phyloP scores from a whole-genome alignment of 352 stramenopile genomes.

The Pythium folliculosum region DNA sequence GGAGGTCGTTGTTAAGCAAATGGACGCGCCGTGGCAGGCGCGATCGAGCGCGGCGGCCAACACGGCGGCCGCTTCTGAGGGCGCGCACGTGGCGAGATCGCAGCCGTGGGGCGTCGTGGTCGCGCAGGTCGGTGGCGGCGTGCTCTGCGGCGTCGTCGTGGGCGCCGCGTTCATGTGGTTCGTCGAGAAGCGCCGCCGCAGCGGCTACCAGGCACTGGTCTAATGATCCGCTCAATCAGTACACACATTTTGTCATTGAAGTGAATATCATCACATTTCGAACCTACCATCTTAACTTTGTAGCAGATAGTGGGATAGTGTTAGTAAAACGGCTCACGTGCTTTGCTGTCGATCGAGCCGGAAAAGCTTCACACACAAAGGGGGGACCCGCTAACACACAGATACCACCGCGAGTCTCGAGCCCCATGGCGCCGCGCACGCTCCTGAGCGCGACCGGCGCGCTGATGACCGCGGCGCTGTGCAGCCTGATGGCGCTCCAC shows the following conservation, averaged over 20 bases:
- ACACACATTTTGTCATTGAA: neutral
- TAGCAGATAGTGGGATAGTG: neutral
- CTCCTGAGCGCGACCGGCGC: conserved; percentile 15
- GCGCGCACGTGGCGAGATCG: neutral
- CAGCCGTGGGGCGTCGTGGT: conserved; percentile 7
- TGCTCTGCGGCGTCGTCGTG: conserved; percentile 22
- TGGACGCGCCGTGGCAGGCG: conserved; percentile 20
- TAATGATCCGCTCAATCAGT: conserved; percentile 5
- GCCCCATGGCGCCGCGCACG: conserved; percentile 14
- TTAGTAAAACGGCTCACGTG: neutral
- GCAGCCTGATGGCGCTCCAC: conserved; percentile 27
- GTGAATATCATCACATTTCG: neutral
- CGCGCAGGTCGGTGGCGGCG: conserved; percentile 20
- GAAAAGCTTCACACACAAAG: conserved; percentile 2
- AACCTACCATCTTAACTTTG: no score
- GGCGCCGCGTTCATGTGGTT: conserved; percentile 23
- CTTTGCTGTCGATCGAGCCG: conserved; percentile 16
- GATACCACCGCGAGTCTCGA: neutral
- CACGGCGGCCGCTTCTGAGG: neutral
- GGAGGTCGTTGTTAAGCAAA: conserved; percentile 25
- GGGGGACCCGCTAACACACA: neutral
- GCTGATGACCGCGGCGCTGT: conserved; percentile 29
- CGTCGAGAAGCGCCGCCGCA: conserved; percentile 23
- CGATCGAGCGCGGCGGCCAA: neutral
- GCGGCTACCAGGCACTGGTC: conserved; percentile 25